Percentiles rank a stretch among this genome's conserved stretches.
These are phyloP conservation scores for Macaranga tanarius DNA, from an alignment of 441 rosid genomes.

Conservation along the genomic window DNA sequence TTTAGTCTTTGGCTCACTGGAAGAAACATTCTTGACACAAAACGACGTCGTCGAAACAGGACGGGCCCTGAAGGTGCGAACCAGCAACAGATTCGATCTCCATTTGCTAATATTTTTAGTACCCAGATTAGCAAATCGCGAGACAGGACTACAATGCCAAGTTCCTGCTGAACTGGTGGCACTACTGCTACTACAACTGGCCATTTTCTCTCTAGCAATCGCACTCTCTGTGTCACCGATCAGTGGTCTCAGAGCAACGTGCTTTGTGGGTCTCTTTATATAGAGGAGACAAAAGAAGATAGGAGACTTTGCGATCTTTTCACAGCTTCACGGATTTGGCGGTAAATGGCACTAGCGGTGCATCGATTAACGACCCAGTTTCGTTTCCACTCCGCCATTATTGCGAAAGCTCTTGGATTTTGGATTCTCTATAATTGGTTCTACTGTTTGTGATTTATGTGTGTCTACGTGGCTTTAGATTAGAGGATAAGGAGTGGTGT, in stretches of 20 bases:
- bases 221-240: background rate
- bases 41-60: conserved; percentile 31
- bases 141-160: conserved; percentile 33
- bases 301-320: background rate
- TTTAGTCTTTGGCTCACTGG: conserved; percentile 46
- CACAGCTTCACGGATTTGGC: background rate
- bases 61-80: conserved; percentile 32
- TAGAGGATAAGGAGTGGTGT: no score
- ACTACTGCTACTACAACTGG: background rate
- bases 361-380: no score
- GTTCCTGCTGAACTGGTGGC: conserved; percentile 33
- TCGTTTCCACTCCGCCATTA: conserved; percentile 10
- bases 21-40: conserved; percentile 45
- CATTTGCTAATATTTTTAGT: conserved; percentile 27
- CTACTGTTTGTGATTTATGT: no score
- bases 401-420: background rate
- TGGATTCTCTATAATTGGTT: no score
- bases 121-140: conserved; percentile 34
- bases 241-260: background rate
- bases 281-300: no score
- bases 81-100: conserved; percentile 40
- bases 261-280: background rate
- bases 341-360: no score
- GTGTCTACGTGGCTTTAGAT: no score
- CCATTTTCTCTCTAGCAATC: conserved; percentile 31